phyloP scores from a whole-genome alignment of 331 rosid species.

The Quercus lobata region DNA sequence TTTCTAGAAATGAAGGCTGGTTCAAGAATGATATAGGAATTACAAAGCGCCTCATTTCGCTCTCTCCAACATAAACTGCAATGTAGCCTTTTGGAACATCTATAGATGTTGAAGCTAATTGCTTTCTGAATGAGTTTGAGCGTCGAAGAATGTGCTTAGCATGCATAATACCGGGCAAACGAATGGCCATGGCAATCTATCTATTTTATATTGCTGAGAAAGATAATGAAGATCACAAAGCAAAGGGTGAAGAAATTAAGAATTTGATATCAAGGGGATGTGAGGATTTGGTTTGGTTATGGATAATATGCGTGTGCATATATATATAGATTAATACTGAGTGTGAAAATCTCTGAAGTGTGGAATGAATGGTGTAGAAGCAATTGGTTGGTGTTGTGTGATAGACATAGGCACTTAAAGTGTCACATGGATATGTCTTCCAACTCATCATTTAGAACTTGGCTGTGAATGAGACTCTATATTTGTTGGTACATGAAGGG shows the following conservation, averaged over 20 bases:
- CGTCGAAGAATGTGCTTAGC: neutral
- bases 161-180: neutral
- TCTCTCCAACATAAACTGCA: conserved; percentile 31
- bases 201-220: neutral
- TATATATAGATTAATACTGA: neutral
- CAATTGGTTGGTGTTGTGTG: neutral
- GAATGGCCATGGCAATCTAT: neutral
- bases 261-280: neutral
- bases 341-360: neutral
- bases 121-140: neutral
- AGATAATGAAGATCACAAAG: neutral
- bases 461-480: neutral
- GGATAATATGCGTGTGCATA: neutral
- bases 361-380: neutral
- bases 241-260: neutral
- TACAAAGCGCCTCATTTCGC: conserved; percentile 20
- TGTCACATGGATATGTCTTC: conserved; percentile 24
- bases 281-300: neutral
- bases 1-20: conserved; percentile 14
- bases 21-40: conserved; percentile 28
- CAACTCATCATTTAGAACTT: neutral
- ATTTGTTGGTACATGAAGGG: neutral
- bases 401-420: conserved; percentile 10
- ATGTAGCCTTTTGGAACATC: conserved; percentile 13
- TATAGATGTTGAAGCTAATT: neutral